These are phyloP conservation scores for Aspergillus brunneoviolaceus DNA, from an alignment of 2,329 filamentous ascomycete genomes.

Conservation along the genomic window DNA sequence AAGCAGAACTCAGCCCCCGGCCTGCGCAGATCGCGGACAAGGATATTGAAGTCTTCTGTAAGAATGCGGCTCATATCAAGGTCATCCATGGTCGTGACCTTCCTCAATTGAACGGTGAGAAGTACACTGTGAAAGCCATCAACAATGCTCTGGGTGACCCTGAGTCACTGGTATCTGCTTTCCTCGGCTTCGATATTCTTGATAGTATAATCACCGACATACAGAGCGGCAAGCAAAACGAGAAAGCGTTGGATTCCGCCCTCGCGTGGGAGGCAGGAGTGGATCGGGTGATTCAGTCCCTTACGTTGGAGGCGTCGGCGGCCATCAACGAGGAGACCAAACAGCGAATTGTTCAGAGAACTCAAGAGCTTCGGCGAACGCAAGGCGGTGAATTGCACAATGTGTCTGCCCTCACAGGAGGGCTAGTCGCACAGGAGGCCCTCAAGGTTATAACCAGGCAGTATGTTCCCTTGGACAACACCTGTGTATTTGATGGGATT, in stretches of 20 bases:
- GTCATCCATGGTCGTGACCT: slow-evolving; percentile 68
- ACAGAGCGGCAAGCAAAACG: slow-evolving; percentile 35
- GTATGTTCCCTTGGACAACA: slow-evolving; percentile 65
- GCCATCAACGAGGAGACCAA: slow-evolving; percentile 51
- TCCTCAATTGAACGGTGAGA: slow-evolving; percentile 48
- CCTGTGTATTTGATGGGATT: slow-evolving; percentile 63
- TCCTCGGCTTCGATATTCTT: slow-evolving; percentile 60
- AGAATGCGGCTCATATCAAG: slow-evolving; percentile 90
- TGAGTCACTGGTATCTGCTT: slow-evolving; percentile 66
- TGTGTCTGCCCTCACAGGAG: slow-evolving; percentile 80
- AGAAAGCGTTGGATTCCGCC: slow-evolving; percentile 33
- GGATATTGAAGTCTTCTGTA: slow-evolving; percentile 90
- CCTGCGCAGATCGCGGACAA: slow-evolving; percentile 57
- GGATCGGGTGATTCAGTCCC: slow-evolving; percentile 27
- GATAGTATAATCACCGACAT: slow-evolving; percentile 55
- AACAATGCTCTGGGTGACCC: slow-evolving; percentile 43
- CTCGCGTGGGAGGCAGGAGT: slow-evolving; percentile 33
- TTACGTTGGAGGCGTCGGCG: slow-evolving; percentile 44
- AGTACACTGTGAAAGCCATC: slow-evolving; percentile 43
- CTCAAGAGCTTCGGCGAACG: slow-evolving; percentile 70
- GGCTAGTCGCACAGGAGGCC: slow-evolving; percentile 93
- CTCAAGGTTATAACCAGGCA: slow-evolving; percentile 76
- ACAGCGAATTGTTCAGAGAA: slow-evolving; percentile 54
- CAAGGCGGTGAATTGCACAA: slow-evolving; percentile 89
- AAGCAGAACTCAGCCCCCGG: slow-evolving; percentile 51